Evolutionary conservation across 768 basidiomycete species (phyloP), one percentile per base, ranked within the genome.

Genomic region (Infundibulicybe gibba): DNA sequence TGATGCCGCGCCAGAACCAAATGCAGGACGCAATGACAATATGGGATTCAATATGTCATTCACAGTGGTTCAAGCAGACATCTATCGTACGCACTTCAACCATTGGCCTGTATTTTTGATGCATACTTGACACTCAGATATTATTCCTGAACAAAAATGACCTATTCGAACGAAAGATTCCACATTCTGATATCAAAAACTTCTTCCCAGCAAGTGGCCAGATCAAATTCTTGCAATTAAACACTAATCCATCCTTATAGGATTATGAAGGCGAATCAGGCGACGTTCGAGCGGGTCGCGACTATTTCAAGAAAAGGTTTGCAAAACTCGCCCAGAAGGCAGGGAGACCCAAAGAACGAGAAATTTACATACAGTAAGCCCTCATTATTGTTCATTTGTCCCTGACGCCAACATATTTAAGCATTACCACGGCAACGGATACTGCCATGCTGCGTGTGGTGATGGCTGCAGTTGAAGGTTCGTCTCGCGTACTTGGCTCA

Each of bases 11-110:
- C 6, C 58, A 94, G 87, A 97, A 97, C 61, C 94, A 95, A 83
- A 95, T 97, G 93, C 90, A 94, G 71, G 94, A 97, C 53, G 91
- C 94, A 1, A 88, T 97, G 84, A 91, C 91, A n/a, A 91, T 97
- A 42, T 97, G 94, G 87, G 94, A 97, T 56, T 93, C 92, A 35
- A 94, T 97, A 77, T 94, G 92, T 68, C 92, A 97, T 63, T 94
- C 92, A 9, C 92, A 94, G 54, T 97, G 93, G 93, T 97, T 97
- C 70, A 89, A 90, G 66, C 81, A 87, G 53, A 94, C 93, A 0
- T 93, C 91, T 9, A 91, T 97, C 46, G 93, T 93, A 53, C 39
- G 86, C 70, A 14, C 25, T 50, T 19, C 21, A 39, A 32, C 49
- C 25, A 37, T 31, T 41, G 21, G n/a, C n/a, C 19, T 44, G 34